Conservation (phyloP, 2,329 filamentous ascomycete genomes). For the Apiospora phragmitis region DNA sequence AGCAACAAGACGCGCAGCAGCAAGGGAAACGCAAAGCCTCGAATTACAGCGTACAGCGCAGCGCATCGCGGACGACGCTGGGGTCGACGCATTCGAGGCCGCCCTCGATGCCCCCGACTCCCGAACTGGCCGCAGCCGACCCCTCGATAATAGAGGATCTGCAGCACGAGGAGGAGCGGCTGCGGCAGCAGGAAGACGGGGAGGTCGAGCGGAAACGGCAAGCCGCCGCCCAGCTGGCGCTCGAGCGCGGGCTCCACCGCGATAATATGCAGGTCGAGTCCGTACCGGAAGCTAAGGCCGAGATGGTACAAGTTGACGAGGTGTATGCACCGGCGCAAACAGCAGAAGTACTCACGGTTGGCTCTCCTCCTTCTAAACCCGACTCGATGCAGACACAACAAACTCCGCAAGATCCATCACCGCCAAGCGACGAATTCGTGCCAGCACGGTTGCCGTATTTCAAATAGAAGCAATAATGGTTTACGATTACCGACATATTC, state of each 20-base stretch:
- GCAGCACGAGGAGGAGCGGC: conserved; percentile 51
- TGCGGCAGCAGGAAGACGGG: conserved; percentile 53
- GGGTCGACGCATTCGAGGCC: conserved; percentile 38
- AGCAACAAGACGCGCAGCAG: conserved; percentile 63
- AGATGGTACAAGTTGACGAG: conserved; percentile 30
- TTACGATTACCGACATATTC: not conserved
- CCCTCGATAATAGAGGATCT: conserved; percentile 42
- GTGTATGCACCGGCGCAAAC: conserved; percentile 28
- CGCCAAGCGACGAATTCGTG: conserved; percentile 43
- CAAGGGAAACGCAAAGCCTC: conserved; percentile 56
- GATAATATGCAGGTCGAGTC: conserved; percentile 37
- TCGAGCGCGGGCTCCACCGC: conserved; percentile 46
- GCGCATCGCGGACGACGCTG: conserved; percentile 59
- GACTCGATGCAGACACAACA: conserved; percentile 12
- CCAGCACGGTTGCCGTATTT: conserved; percentile 61
- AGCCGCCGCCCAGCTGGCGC: conserved; percentile 53
- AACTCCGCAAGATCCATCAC: not conserved
- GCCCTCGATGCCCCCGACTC: conserved; percentile 24
- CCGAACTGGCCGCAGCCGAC: conserved; percentile 16
- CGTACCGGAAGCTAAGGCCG: conserved; percentile 32
- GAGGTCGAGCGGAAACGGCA: conserved; percentile 53
- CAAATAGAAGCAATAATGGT: conserved; percentile 31
- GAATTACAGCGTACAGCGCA: conserved; percentile 52
- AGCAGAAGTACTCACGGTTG: conserved; percentile 20
- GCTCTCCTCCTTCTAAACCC: conserved; percentile 18